Base-by-base conservation (phyloP, 306 rosid genomes). In the Cyamopsis tetragonoloba region DNA sequence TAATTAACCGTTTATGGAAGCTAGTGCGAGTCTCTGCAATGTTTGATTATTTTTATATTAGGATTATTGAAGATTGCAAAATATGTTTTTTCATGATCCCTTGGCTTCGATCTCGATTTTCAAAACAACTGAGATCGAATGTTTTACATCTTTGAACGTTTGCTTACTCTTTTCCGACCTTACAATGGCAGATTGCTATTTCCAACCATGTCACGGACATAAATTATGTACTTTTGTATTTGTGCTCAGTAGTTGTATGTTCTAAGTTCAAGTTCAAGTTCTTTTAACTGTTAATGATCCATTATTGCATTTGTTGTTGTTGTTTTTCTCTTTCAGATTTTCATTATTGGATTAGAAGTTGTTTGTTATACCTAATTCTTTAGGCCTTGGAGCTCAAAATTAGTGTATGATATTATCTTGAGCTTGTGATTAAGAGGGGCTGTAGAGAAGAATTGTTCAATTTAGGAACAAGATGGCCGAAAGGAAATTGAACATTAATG, bases 401-500 rank as follows among this genome's bases (percentile, higher is more conserved):
- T 55, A 24, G 34, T 48, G 15, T 14, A 26, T 75, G 62, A 42
- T 10, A 51, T 8, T 57, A 57, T 57, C 53, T 32, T 57, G 72
- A 71, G 32, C 54, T 54, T 35, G 26, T 51, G 66, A 72, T 38
- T 66, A 39, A 68, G 68, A 68, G 66, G 66, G 64, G 72, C 55
- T n/a, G 55, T 24, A 22, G 26, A 61, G 34, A 19, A 35, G 38
- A 72, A 3, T 51, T 84, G 22, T 47, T 73, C 51, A 61, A 54
- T 41, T 75, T 28, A 50, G 15, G 62, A 41, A 23, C 32, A 71
- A 54, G 42, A 93, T 93, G 99, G 87, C 83, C 37, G 95, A 81
- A 68, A 86, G 84, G 69, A 88, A 81, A 63, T 81, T 93, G 71
- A 86, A 93, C 71, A 88, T 93, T 11, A 87, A 84, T 66, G 96